Evolutionary conservation across 169 alveolate genomes (phyloP).

Genomic region (Babesia gibsoni): DNA sequence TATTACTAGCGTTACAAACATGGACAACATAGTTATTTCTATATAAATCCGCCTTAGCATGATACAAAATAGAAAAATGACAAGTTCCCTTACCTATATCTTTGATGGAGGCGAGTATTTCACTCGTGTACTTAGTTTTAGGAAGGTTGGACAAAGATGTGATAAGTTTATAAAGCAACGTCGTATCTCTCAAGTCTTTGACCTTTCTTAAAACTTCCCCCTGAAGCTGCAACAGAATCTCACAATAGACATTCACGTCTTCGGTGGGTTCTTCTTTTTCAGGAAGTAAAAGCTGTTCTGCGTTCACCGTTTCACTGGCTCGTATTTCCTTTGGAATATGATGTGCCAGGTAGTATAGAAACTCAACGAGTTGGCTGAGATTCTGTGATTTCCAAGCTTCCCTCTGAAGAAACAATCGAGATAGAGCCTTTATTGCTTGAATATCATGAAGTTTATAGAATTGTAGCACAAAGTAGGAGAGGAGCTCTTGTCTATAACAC

Average conservation of each 20-base stretch:
- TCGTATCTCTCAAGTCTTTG: conserved; percentile 12
- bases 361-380: conserved; percentile 28
- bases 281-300: too few species aligned
- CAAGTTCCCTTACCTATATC: conserved; percentile 20
- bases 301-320: background rate
- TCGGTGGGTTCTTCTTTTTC: background rate
- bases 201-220: conserved; percentile 2
- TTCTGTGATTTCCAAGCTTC: conserved; percentile 12
- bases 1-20: background rate
- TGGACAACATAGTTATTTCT: background rate
- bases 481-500: conserved; percentile 33
- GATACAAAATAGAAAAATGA: too few species aligned
- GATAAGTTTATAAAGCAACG: conserved; percentile 35
- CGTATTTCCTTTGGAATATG: conserved; percentile 29
- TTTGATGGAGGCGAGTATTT: background rate
- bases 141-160: conserved; percentile 34
- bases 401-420: conserved; percentile 14
- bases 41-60: background rate
- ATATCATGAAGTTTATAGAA: conserved; percentile 55
- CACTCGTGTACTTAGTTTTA: conserved; percentile 5
- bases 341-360: conserved; percentile 44
- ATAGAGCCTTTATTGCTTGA: conserved; percentile 20
- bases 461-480: conserved; percentile 33
- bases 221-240: conserved; percentile 12
- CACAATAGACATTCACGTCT: background rate